phyloP scores from a whole-genome alignment of 139 green algal species.

The Chlorella sp. region DNA sequence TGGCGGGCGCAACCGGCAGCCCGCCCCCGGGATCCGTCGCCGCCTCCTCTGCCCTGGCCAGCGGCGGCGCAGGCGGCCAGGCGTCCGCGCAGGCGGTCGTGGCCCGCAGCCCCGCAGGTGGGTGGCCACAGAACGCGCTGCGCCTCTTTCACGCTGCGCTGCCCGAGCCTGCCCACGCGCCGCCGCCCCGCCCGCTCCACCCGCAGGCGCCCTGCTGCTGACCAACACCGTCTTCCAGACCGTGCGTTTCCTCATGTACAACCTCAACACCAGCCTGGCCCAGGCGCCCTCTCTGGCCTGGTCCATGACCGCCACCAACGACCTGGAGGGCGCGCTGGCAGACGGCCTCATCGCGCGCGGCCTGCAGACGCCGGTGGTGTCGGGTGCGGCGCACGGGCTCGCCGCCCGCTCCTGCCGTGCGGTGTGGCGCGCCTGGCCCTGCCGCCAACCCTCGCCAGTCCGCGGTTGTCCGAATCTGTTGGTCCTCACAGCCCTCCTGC shows the following conservation, averaged over 20 bases:
- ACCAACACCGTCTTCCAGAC: background rate
- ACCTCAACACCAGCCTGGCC: background rate
- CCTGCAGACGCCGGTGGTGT: conserved; percentile 1
- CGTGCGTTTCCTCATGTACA: conserved; percentile 12
- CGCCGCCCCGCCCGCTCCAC: too few relatives aligned
- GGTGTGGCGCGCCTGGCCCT: background rate
- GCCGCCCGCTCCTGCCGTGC: conserved; percentile 18
- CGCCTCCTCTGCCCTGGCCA: too few relatives aligned
- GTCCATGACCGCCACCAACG: conserved; percentile 2
- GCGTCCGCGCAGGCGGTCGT: too few relatives aligned
- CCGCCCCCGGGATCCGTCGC: background rate
- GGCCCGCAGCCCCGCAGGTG: too few relatives aligned
- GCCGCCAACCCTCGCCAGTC: background rate
- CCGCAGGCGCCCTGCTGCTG: too few relatives aligned
- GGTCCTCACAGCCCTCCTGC: background rate
- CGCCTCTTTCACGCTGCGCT: too few relatives aligned
- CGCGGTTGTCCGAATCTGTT: background rate
- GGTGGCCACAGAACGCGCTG: too few relatives aligned
- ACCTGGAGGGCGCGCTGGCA: conserved; percentile 12
- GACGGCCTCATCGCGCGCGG: background rate
- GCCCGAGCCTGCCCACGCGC: too few relatives aligned
- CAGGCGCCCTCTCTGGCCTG: conserved; percentile 2
- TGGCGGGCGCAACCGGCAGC: background rate
- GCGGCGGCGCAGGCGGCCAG: too few relatives aligned
- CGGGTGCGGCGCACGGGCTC: background rate